A percentile compares a stretch with the other conserved stretches of the same genome.
These are phyloP conservation scores for Pseudonitzschia multistriata DNA, from an alignment of 108 stramenopile species.

Conservation along the genomic window DNA sequence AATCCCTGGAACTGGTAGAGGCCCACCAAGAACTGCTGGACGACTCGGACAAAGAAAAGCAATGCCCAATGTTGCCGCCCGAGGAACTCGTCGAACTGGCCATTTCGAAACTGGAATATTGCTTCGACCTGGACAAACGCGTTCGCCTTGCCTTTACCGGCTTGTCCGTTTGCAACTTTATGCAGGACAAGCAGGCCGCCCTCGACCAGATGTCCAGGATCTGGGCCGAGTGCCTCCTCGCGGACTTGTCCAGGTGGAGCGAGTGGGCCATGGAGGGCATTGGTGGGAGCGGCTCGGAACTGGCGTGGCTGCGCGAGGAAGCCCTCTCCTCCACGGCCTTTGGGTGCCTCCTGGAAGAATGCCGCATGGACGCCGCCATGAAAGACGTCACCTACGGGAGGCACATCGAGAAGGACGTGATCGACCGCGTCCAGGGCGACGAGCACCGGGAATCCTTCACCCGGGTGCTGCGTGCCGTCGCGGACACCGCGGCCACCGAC, in stretches of 20 bases:
- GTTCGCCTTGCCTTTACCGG: slow-evolving; percentile 27
- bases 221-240: slow-evolving; percentile 30
- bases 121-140: slow-evolving; percentile 24
- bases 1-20: slow-evolving; percentile 32
- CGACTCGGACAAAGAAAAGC: slow-evolving; percentile 1
- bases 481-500: slow-evolving; percentile 5
- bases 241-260: slow-evolving; percentile 24
- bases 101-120: slow-evolving; percentile 21
- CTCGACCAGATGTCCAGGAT: slow-evolving; percentile 17
- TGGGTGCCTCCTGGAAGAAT: slow-evolving; percentile 34
- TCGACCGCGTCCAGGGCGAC: slow-evolving; percentile 22
- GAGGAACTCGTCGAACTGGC: slow-evolving; percentile 30
- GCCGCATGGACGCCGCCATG: slow-evolving; percentile 31
- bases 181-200: slow-evolving; percentile 21
- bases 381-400: slow-evolving; percentile 25
- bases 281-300: not conserved
- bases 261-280: slow-evolving; percentile 26
- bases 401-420: slow-evolving; percentile 27
- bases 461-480: slow-evolving; percentile 24
- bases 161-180: slow-evolving; percentile 27
- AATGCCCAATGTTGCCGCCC: slow-evolving; percentile 16
- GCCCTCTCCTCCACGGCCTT: slow-evolving; percentile 25
- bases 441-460: slow-evolving; percentile 22
- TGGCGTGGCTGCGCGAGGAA: slow-evolving; percentile 5
- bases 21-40: slow-evolving; percentile 32